Percentiles rank a stretch among this genome's conserved stretches.
These are phyloP conservation scores for Pneumocystis murina DNA, from an alignment of 1,139 yeast genomes.

Conservation along the genomic window DNA sequence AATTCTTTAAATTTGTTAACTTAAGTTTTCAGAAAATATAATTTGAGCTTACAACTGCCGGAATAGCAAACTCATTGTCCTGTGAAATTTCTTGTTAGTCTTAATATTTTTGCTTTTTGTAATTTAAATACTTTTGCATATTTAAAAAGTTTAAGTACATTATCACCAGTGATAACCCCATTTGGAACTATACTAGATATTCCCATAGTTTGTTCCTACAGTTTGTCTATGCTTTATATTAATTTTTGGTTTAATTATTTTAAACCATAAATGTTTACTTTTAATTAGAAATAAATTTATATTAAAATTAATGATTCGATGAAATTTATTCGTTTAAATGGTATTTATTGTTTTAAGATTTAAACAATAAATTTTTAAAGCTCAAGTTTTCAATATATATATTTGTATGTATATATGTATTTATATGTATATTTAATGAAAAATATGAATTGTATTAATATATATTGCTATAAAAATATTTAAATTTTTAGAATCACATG, in stretches of 20 bases:
- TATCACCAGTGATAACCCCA: conserved; percentile 99
- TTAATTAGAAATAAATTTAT: not conserved
- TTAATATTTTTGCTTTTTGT: not conserved
- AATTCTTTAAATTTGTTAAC: conserved; percentile 33
- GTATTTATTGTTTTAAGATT: too few relatives aligned
- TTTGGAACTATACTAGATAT: conserved; percentile 23
- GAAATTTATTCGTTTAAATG: too few relatives aligned
- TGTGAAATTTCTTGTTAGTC: conserved; percentile 18
- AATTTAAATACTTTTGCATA: conserved; percentile 42
- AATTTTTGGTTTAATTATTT: not conserved
- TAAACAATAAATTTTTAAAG: too few relatives aligned
- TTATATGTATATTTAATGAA: too few relatives aligned
- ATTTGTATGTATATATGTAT: too few relatives aligned
- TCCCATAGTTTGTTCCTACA: not conserved
- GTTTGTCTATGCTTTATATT: not conserved
- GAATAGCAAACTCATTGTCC: conserved; percentile 86
- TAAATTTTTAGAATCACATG: too few relatives aligned
- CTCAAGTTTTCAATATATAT: too few relatives aligned
- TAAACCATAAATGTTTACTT: not conserved
- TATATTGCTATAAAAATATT: too few relatives aligned
- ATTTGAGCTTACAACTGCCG: conserved; percentile 47
- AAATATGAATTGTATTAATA: too few relatives aligned
- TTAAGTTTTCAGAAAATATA: not conserved
- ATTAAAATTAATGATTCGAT: not conserved
- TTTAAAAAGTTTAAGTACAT: conserved; percentile 73